Conservation (phyloP, 768 basidiomycete genomes). For the Gelatoporia subvermispora region DNA sequence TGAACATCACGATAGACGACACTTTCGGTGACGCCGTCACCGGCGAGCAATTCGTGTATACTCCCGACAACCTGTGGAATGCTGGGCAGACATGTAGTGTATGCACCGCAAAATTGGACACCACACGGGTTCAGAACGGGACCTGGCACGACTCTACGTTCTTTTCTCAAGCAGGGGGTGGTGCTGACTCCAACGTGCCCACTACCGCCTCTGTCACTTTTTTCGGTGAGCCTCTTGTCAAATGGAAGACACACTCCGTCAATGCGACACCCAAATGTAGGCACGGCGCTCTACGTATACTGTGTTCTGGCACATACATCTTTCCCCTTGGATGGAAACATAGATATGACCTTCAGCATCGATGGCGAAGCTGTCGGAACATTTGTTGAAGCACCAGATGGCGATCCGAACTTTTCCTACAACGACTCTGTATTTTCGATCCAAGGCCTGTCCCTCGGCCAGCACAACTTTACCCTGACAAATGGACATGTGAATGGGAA, state of each 20-base stretch:
- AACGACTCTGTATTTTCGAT: constrained; percentile 26
- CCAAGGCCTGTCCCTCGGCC: constrained; percentile 18
- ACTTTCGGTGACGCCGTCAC: constrained; percentile 27
- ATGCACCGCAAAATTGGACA: constrained; percentile 25
- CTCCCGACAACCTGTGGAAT: constrained; percentile 31
- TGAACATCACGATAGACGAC: constrained; percentile 42
- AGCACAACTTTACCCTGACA: constrained; percentile 28
- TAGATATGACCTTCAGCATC: constrained; percentile 2
- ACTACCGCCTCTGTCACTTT: constrained; percentile 10
- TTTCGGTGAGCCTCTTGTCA: constrained; percentile 3
- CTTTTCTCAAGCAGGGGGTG: neutral
- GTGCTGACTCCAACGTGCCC: neutral
- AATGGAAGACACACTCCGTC: neutral
- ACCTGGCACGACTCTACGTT: constrained; percentile 32
- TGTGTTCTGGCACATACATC: neutral
- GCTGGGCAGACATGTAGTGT: constrained; percentile 18
- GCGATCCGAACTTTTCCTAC: constrained; percentile 14
- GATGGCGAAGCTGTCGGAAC: neutral
- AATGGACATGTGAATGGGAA: constrained; percentile 26
- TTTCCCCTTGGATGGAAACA: neutral
- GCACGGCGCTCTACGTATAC: constrained; percentile 2
- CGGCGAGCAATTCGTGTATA: constrained; percentile 27
- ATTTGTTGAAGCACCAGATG: neutral
- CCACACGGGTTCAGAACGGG: constrained; percentile 10
- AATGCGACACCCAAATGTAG: neutral